Conservation (phyloP, 2,329 filamentous ascomycete genomes). For the Hypoxylon rubiginosum region DNA sequence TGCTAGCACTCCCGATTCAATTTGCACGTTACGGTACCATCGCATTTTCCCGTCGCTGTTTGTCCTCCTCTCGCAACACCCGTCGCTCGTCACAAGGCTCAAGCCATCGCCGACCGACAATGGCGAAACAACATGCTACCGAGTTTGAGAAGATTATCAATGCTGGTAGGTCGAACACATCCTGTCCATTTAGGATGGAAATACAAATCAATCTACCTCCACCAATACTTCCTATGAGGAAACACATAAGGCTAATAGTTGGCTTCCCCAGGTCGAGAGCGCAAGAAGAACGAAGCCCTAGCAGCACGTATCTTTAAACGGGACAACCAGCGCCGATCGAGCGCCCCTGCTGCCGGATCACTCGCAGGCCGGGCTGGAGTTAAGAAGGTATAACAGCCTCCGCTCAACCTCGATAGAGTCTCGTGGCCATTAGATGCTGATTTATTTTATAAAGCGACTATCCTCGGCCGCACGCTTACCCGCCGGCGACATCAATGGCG, state of each 20-base stretch:
- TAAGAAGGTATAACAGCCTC: slow-evolving; percentile 69
- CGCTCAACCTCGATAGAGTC: slow-evolving; percentile 6
- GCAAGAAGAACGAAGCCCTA: slow-evolving; percentile 78
- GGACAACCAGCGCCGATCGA: slow-evolving; percentile 68
- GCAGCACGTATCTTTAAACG: slow-evolving; percentile 78
- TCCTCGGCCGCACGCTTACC: slow-evolving; percentile 53
- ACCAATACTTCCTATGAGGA: slow-evolving; percentile 1
- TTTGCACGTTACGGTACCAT: background rate
- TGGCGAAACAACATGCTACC: slow-evolving; percentile 59
- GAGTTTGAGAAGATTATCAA: slow-evolving; percentile 70
- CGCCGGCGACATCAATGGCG: slow-evolving; percentile 71
- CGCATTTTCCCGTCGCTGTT: slow-evolving; percentile 9
- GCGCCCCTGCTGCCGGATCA: slow-evolving; percentile 68
- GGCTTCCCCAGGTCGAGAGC: slow-evolving; percentile 67
- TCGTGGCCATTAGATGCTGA: slow-evolving; percentile 41
- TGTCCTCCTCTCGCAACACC: background rate
- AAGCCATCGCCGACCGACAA: slow-evolving; percentile 43
- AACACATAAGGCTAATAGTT: slow-evolving; percentile 18
- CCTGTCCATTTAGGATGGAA: background rate
- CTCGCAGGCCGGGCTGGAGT: slow-evolving; percentile 81
- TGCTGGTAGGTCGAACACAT: slow-evolving; percentile 57
- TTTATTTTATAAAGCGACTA: slow-evolving; percentile 51
- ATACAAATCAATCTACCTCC: background rate
- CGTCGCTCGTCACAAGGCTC: slow-evolving; percentile 19
- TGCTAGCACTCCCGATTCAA: background rate